Evolutionary conservation across 2,329 filamentous ascomycete species (phyloP), one percentile per base, ranked within the genome.

Genomic region (Colletotrichum tabaci): DNA sequence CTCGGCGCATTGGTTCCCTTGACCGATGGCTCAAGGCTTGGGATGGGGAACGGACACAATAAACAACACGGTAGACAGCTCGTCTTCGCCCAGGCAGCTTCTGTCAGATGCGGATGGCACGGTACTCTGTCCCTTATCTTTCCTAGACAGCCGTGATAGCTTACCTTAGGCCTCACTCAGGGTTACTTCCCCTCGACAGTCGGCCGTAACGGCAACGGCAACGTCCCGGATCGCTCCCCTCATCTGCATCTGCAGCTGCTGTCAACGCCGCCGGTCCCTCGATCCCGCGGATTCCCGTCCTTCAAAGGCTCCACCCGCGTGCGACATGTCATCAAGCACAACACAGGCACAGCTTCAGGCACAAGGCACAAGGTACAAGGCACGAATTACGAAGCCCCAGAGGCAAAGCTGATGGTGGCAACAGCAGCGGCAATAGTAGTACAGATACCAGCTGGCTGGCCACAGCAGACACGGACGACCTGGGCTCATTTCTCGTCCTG

Each of bases 401-500:
- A 18, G 47, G 57, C 30, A 49, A 61, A 21, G 44, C 35, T 61
- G 63, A 58, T 44, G 61, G 62, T 47, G 46, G 40, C 61, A 56
- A 23, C 55, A 30, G 52, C 52, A 55, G 18, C 52, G n/a, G 49
- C 21, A 52, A 7, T 15, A 26, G 50, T 26, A 18, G 47, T 12
- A 38, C 35, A 8, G 9, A 10, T 35, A 35, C 30, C 30, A 35
- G 8, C 30, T 35, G 30, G 30, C 30, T 9, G 30, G 30, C 30
- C 30, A 35, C 30, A 35, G 8, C 30, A 35, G 42, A 40, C 42
- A 47, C 57, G 35, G 35, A 38, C 23, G 49, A 46, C 68, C 47
- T 63, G 49, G 67, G 35, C 68, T 71, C 68, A 68, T 71, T 71
- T 71, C 64, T 71, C 68, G 52, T 71, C 68, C 68, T 57, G 67